Evolutionary conservation across 768 basidiomycete species (phyloP), one percentile per base, ranked within the genome.

Genomic region (Cystofilobasidium capitatum): DNA sequence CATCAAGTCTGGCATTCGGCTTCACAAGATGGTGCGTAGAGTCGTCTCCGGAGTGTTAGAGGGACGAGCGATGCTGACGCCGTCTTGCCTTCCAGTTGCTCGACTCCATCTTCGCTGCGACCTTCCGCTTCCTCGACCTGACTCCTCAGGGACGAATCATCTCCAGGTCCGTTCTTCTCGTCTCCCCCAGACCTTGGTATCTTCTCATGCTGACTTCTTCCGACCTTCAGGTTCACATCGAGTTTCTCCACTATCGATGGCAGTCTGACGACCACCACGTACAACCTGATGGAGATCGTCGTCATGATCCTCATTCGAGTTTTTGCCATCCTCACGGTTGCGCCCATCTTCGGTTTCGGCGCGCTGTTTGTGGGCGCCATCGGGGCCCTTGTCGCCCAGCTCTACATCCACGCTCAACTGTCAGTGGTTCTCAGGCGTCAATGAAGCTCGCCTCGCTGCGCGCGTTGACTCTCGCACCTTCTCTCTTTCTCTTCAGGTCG

Each of bases 321-420:
- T n/a, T n/a, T n/a, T n/a, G n/a, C n/a, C n/a, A n/a, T n/a, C n/a
- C n/a, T n/a, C n/a, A n/a, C n/a, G n/a, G 79, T 81, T 47, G 78
- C 80, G 0, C 83, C 83, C 0, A 71, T 79, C 7, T 82, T 83
- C 72, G 69, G 82, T 20, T 42, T 82, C 24, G 81, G 81, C 7
- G 81, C 81, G 16, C 37, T 81, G 20, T 26, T 78, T 4, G 76
- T 83, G 10, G 78, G 77, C 31, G 2, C 54, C 9, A 37, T 64
- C 17, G 68, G 68, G 22, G 54, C 36, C 6, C 26, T 55, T 13
- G 40, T 64, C 39, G 68, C 68, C 5, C 57, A 69, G 68, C 63
- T 69, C 20, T 45, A 84, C 73, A 82, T 84, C 72, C 79, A 79
- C 67, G 81, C 82, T 5, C 84, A 85, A 69, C 29, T 55, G 51